Percentiles rank a stretch among this genome's conserved stretches.
These are phyloP conservation scores for Glomus cerebriforme DNA, from an alignment of 192 early-diverging fungal species.

Conservation along the genomic window DNA sequence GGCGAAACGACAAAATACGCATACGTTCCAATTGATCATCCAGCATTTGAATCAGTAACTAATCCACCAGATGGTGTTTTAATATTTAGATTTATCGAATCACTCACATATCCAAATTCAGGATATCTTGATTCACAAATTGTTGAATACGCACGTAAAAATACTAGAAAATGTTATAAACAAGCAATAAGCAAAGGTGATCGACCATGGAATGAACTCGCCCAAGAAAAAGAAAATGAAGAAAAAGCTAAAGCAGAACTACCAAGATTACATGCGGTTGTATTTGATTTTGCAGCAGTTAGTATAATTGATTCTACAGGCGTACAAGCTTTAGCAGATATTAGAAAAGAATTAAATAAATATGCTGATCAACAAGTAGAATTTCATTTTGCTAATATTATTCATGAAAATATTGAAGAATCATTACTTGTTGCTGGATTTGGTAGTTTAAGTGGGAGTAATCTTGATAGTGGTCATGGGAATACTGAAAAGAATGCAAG, in stretches of 20 bases:
- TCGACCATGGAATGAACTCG: conserved; percentile 58
- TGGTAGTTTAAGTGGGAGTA: background rate
- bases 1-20: conserved; percentile 31
- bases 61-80: conserved; percentile 63
- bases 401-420: background rate
- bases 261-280: conserved; percentile 65
- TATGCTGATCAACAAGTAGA: conserved; percentile 44
- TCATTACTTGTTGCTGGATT: conserved; percentile 7
- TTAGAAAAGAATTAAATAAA: conserved; percentile 39
- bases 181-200: conserved; percentile 48
- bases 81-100: conserved; percentile 69
- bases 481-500: background rate
- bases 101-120: conserved; percentile 71
- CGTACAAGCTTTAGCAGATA: conserved; percentile 71
- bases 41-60: background rate
- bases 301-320: conserved; percentile 81
- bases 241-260: conserved; percentile 32
- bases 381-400: conserved; percentile 45
- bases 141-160: conserved; percentile 45
- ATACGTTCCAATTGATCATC: conserved; percentile 34
- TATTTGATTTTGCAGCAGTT: conserved; percentile 83
- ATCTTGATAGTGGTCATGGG: background rate
- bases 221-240: conserved; percentile 34
- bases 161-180: conserved; percentile 41
- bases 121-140: conserved; percentile 56